These are phyloP conservation scores for Plasmodium gonderi DNA, from an alignment of 169 alveolate species.

Conservation along the genomic window DNA sequence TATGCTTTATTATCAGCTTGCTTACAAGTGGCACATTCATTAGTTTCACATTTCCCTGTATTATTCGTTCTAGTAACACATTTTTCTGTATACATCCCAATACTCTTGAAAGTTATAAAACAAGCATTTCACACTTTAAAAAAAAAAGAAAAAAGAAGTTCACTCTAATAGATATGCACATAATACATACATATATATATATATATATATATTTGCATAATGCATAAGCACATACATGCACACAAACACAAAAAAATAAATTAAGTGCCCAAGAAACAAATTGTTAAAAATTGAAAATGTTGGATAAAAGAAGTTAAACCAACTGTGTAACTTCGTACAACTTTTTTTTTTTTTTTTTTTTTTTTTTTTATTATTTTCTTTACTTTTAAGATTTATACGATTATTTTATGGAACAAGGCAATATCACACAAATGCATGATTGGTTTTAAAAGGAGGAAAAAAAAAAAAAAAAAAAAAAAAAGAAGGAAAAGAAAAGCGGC, in stretches of 20 bases:
- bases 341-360: too few relatives aligned
- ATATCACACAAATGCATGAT: background rate
- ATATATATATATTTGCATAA: background rate
- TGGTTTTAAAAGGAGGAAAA: background rate
- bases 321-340: background rate
- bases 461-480: background rate
- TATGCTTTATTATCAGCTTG: background rate
- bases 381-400: background rate
- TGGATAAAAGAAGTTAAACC: background rate
- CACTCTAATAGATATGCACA: background rate
- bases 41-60: background rate
- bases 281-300: slow-evolving; percentile 12
- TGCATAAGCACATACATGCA: slow-evolving; percentile 3
- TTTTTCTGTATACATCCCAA: background rate
- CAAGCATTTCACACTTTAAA: background rate
- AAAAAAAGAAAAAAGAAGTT: background rate
- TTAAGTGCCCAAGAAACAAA: background rate
- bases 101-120: background rate
- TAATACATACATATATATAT: background rate
- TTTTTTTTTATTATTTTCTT: background rate
- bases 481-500: background rate
- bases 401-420: slow-evolving; percentile 9
- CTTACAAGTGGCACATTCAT: background rate
- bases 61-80: background rate
- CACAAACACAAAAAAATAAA: background rate